Percentiles rank a stretch among this genome's conserved stretches.
These are phyloP conservation scores for Waltergamsia citrina DNA, from an alignment of 2,329 filamentous ascomycete genomes.

Conservation along the genomic window DNA sequence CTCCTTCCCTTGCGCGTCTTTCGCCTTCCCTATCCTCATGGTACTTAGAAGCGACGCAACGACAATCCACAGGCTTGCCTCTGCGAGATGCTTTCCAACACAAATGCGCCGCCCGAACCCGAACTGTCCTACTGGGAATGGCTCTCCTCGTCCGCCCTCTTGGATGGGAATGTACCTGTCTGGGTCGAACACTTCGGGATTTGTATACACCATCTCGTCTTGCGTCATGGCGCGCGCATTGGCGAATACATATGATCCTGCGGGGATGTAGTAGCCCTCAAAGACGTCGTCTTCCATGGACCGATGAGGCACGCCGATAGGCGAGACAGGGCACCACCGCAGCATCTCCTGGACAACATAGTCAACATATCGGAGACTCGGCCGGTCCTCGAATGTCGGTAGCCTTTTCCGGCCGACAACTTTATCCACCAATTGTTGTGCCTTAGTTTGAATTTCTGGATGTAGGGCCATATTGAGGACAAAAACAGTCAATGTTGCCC, in stretches of 20 bases:
- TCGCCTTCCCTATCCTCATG: constrained; percentile 20
- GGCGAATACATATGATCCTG: constrained; percentile 26
- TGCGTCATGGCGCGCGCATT: constrained; percentile 34
- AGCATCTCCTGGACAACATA: constrained; percentile 35
- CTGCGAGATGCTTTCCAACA: constrained; percentile 39
- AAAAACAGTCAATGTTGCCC: constrained; percentile 29
- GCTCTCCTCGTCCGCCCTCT: constrained; percentile 30
- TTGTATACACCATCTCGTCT: constrained; percentile 13
- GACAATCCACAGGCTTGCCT: constrained; percentile 29
- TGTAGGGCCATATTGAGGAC: constrained; percentile 33
- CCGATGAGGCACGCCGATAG: constrained; percentile 48
- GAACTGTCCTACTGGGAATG: constrained; percentile 35
- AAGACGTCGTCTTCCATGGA: constrained; percentile 46
- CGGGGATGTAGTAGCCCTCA: constrained; percentile 45
- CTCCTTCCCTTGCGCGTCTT: constrained; percentile 22
- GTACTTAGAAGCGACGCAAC: constrained; percentile 28
- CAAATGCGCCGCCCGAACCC: constrained; percentile 44
- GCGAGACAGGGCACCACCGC: too few relatives aligned
- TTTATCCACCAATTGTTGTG: constrained; percentile 32
- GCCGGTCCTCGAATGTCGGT: constrained; percentile 34
- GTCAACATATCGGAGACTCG: constrained; percentile 31
- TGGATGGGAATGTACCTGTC: constrained; percentile 6
- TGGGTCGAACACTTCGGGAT: constrained; percentile 1
- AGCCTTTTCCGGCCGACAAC: constrained; percentile 33
- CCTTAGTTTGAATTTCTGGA: constrained; percentile 34